Base-by-base conservation (phyloP, 176 grass and related monocot genomes). In the Aegilops bicornis region DNA sequence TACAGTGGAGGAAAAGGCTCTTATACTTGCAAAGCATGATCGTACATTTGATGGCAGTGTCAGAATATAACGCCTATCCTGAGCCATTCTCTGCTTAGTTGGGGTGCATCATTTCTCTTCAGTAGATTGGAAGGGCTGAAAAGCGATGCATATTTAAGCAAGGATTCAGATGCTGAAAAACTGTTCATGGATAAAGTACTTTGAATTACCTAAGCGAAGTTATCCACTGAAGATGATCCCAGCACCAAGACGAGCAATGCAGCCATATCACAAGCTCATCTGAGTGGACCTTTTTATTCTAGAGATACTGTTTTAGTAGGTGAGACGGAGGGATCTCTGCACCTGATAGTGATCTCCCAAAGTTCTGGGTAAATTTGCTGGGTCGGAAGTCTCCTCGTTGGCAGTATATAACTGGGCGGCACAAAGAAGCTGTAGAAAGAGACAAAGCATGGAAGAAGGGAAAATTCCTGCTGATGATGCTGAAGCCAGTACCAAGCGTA, bases 1-100 rank as follows among this genome's bases (percentile, higher is more conserved):
- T 84, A 90, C 96, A 22, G 88, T 95, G 63, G 96, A 98, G 86
- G 96, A 95, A 85, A 98, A 92, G 86, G 78, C 82, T 75, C 89
- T 98, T 60, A 84, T 93, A 78, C 86, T 94, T 70, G 91, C 96
- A 77, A 98, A 94, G 78, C 68, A 98, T 60, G 88, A 95, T 71
- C 80, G 89, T 78, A 69, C 58, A 54, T 50, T 92, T 65, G 93
- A 92, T 72, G 92, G 84, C 80, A 92, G 89, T 79, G 86, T 95
- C 67, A 88, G 45, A 90, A 91, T 77, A 86, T 98, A 87, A 87
- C 15, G 22, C 88, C 90, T 54, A 89, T 84, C 61, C 40, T 91
- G 4, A 95, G 90, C 79, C 96, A 98, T 83, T 92, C 84, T 37
- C 71, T 98, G 16, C 91, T 98, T 25, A 94, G 91, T 83, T 98